A percentile compares a stretch with the other conserved stretches of the same genome.
phyloP scores from a whole-genome alignment of 2,329 filamentous ascomycete species.

The Monosporascus sp. region DNA sequence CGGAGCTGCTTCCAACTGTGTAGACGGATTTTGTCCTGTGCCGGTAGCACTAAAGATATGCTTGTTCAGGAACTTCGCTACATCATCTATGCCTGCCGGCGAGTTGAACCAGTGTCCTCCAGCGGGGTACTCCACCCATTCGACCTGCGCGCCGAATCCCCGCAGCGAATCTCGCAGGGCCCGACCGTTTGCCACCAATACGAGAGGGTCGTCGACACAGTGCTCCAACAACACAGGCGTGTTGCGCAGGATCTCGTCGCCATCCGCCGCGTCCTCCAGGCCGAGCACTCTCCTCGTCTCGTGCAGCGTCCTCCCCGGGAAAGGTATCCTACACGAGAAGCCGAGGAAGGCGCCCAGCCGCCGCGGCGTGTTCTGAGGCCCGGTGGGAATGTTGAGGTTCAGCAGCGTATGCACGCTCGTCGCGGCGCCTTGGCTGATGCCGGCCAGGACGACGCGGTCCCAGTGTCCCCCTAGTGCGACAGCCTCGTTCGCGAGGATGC shows the following conservation, averaged over 20 bases:
- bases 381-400: conserved; percentile 9
- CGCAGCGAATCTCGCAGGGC: conserved; percentile 29
- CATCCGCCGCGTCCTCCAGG: conserved; percentile 17
- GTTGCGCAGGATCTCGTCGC: conserved; percentile 25
- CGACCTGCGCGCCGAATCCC: conserved; percentile 32
- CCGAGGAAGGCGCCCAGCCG: conserved; percentile 18
- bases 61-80: conserved; percentile 26
- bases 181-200: conserved; percentile 32
- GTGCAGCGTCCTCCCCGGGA: conserved; percentile 13
- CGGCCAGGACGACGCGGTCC: conserved; percentile 36
- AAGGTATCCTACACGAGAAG: conserved; percentile 20
- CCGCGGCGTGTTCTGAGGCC: background rate
- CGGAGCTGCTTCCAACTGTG: background rate
- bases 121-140: conserved; percentile 35
- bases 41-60: background rate
- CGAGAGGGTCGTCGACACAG: conserved; percentile 37
- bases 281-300: conserved; percentile 24
- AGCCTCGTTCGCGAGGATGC: conserved; percentile 30
- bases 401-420: conserved; percentile 23
- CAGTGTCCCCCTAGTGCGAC: conserved; percentile 25
- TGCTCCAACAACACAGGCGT: conserved; percentile 43
- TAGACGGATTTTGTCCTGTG: background rate
- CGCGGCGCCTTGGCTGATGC: conserved; percentile 42
- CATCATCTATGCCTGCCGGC: conserved; percentile 38
- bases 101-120: conserved; percentile 43